Base-by-base conservation (phyloP, 176 grass and related monocot genomes). In the Puccinellia tenuiflora region DNA sequence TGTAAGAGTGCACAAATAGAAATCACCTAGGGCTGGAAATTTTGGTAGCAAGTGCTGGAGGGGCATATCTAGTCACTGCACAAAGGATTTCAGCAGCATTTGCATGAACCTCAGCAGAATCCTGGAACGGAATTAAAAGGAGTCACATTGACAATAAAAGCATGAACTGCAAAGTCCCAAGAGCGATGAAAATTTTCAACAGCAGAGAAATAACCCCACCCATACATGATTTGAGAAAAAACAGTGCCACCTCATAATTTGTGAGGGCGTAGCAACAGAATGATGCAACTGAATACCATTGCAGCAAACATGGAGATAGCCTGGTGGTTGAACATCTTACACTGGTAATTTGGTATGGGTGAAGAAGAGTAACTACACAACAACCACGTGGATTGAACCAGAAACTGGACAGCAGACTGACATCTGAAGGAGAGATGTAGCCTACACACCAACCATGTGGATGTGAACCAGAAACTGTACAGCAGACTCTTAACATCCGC, bases 21-120 rank as follows among this genome's bases (percentile, higher is more conserved):
- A 84, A 55, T 28, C 78, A 98, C 96, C 92, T 91, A 62, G 92
- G 89, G 63, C 89, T 93, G 34, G 86, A 95, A 78, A 98, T 98
- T 76, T 98, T 98, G 54, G 92, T 76, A 80, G 92, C 91, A 86
- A 98, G 92, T 67, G 46, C 90, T 71, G 96, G 90, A 31, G 96
- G 96, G 59, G 96, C 96, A 75, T 91, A 95, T 91, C 91, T 88
- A 80, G 93, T 95, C 68, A 98, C 86, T 22, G 96, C 96, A 80
- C 92, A 98, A 72, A 98, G 88, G 18, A 98, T 91, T 86, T 98
- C 96, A 54, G 96, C 85, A 33, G 90, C 92, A 90, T 95, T 98
- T 68, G 92, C 88, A 91, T 98, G 96, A 63, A 98, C 96, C 90
- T 98, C 96, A 83, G 96, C 80, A 79, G 85, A 95, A 82, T 98